Evolutionary conservation across 257 asterid species (phyloP).

Genomic region (Buddleja alternifolia): DNA sequence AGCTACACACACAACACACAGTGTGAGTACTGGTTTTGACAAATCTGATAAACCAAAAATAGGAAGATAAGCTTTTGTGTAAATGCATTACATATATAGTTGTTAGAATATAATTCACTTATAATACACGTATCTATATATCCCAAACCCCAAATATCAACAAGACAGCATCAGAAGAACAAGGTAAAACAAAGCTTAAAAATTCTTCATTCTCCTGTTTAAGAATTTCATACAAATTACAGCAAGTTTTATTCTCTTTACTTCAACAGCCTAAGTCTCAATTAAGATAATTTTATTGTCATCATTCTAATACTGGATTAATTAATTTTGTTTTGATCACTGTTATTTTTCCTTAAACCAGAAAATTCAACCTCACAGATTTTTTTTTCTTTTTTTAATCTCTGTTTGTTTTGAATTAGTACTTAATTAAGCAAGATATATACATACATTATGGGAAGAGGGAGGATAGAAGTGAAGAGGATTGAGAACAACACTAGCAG

Average conservation of each 20-base stretch:
- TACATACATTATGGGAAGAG: constrained; percentile 63
- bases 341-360: constrained; percentile 32
- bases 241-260: constrained; percentile 29
- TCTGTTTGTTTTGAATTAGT: neutral
- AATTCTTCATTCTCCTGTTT: constrained; percentile 32
- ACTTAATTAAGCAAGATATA: neutral
- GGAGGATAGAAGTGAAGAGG: constrained; percentile 80
- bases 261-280: constrained; percentile 7
- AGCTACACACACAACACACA: neutral
- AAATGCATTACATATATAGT: constrained; percentile 12
- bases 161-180: constrained; percentile 33
- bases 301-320: constrained; percentile 21
- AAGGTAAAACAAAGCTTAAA: constrained; percentile 31
- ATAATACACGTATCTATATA: neutral
- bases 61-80: constrained; percentile 24
- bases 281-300: constrained; percentile 24
- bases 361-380: constrained; percentile 24
- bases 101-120: neutral
- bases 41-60: constrained; percentile 12
- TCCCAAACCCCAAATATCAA: constrained; percentile 42
- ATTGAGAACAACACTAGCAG: constrained; percentile 85
- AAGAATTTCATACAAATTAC: constrained; percentile 31
- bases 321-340: neutral
- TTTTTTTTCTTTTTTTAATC: neutral
- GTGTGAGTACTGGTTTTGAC: neutral